phyloP scores from a whole-genome alignment of 495 filamentous ascomycete species.

The Corynascus novoguineensis region DNA sequence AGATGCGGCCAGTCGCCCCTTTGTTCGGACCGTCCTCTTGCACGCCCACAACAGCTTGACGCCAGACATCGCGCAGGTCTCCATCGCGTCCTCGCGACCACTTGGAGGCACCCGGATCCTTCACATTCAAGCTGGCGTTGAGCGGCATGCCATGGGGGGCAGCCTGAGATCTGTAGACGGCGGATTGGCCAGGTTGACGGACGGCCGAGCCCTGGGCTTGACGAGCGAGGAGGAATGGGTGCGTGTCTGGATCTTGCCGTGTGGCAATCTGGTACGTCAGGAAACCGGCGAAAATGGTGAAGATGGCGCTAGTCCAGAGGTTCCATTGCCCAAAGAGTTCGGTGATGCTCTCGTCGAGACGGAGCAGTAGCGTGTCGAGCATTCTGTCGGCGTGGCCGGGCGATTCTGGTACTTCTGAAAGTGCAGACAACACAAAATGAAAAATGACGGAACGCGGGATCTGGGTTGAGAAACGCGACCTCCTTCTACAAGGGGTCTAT shows the following conservation, averaged over 20 bases:
- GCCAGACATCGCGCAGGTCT: constrained; percentile 92
- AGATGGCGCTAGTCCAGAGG: constrained; percentile 60
- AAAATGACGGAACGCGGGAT: not conserved
- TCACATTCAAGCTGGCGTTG: constrained; percentile 75
- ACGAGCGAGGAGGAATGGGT: constrained; percentile 82
- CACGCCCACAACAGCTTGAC: constrained; percentile 60
- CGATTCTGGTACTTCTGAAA: too few species aligned
- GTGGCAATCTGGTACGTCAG: constrained; percentile 49
- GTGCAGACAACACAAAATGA: not conserved
- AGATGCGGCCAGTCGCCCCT: constrained; percentile 66
- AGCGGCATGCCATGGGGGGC: constrained; percentile 82
- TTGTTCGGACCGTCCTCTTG: constrained; percentile 53
- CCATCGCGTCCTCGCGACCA: constrained; percentile 80
- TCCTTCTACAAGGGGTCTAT: not conserved
- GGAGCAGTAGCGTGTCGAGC: constrained; percentile 47
- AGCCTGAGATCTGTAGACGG: constrained; percentile 72
- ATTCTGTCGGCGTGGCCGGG: constrained; percentile 13
- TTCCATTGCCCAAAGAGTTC: constrained; percentile 74
- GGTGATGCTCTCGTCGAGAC: constrained; percentile 63
- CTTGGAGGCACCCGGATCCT: constrained; percentile 71
- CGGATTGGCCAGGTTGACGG: constrained; percentile 75
- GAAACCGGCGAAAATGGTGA: constrained; percentile 51
- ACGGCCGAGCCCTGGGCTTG: constrained; percentile 74
- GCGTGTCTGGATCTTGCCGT: constrained; percentile 71
- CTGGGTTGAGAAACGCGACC: not conserved